Percentiles rank a stretch among this genome's conserved stretches.
Evolutionary conservation across 2,329 filamentous ascomycete species (phyloP).

Genomic region (Penicillium freii): DNA sequence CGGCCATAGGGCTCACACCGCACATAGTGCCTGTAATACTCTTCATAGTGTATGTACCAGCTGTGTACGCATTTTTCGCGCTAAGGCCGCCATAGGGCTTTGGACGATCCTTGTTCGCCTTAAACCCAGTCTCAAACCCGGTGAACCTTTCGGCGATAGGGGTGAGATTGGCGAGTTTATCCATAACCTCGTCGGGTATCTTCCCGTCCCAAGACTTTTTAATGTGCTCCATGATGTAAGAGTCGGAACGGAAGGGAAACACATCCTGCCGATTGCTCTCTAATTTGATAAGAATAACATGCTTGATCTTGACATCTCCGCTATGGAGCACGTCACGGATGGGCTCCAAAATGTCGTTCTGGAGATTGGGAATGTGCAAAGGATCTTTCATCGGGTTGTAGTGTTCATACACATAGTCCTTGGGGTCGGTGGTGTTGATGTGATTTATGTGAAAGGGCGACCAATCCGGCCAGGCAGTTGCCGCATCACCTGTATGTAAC

Average conservation of each 20-base stretch:
- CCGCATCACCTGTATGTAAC: constrained; percentile 5
- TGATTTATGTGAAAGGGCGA: constrained; percentile 14
- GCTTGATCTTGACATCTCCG: constrained; percentile 39
- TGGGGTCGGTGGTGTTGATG: neutral
- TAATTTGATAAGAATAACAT: constrained; percentile 43
- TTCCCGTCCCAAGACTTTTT: constrained; percentile 35
- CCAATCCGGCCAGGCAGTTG: constrained; percentile 11
- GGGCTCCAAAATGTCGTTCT: constrained; percentile 15
- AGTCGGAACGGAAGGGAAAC: constrained; percentile 43
- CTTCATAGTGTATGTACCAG: constrained; percentile 46
- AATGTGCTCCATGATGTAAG: constrained; percentile 34
- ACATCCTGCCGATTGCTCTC: constrained; percentile 48
- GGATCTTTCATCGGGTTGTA: constrained; percentile 17
- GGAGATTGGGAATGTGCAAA: constrained; percentile 15
- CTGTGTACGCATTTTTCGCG: constrained; percentile 43
- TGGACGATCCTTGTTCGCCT: constrained; percentile 11
- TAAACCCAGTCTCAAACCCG: constrained; percentile 21
- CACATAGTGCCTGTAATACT: constrained; percentile 44
- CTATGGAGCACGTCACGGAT: constrained; percentile 15
- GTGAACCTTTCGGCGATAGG: constrained; percentile 26
- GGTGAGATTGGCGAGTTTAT: constrained; percentile 26
- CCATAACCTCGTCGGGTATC: constrained; percentile 32
- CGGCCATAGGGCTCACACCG: constrained; percentile 41
- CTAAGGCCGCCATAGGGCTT: constrained; percentile 41
- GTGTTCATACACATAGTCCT: constrained; percentile 5